A percentile compares a stretch with the other conserved stretches of the same genome.
Conservation (phyloP, 768 basidiomycete genomes). For the Tricholoma sp. region DNA sequence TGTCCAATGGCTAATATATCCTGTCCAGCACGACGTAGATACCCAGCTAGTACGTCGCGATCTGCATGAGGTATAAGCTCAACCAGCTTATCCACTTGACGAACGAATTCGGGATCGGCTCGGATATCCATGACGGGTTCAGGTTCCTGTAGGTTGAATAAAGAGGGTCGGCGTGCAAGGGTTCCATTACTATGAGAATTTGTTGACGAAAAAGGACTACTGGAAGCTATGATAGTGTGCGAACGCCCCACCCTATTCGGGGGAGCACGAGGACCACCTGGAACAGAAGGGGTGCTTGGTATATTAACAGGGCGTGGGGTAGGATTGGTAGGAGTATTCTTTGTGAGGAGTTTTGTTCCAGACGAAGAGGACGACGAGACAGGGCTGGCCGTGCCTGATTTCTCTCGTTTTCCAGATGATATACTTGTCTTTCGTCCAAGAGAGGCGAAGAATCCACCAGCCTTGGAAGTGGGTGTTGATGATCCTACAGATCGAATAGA, state of each 20-base stretch:
- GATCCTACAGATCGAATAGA: slow-evolving; percentile 47
- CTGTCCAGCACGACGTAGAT: slow-evolving; percentile 68
- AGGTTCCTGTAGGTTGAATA: slow-evolving; percentile 27
- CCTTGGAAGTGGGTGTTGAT: slow-evolving; percentile 36
- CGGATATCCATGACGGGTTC: slow-evolving; percentile 31
- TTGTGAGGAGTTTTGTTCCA: slow-evolving; percentile 18
- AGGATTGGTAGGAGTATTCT: slow-evolving; percentile 14
- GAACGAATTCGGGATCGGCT: slow-evolving; percentile 51
- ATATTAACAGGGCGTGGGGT: slow-evolving; percentile 29
- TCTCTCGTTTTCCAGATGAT: slow-evolving; percentile 21
- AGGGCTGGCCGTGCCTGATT: slow-evolving; percentile 14
- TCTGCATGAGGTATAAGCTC: slow-evolving; percentile 73
- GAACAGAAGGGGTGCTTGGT: slow-evolving; percentile 46
- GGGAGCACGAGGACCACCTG: slow-evolving; percentile 71
- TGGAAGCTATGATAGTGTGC: slow-evolving; percentile 53
- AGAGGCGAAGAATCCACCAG: slow-evolving; percentile 69
- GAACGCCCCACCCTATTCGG: slow-evolving; percentile 58
- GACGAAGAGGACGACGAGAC: slow-evolving; percentile 19
- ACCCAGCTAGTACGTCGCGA: slow-evolving; percentile 58
- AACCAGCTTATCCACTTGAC: slow-evolving; percentile 66
- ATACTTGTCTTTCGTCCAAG: slow-evolving; percentile 67
- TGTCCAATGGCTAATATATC: slow-evolving; percentile 84
- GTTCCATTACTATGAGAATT: slow-evolving; percentile 23
- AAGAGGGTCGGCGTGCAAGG: slow-evolving; percentile 34
- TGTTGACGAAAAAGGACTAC: slow-evolving; percentile 23